Percentiles rank a stretch among this genome's conserved stretches.
Conservation (phyloP, 257 asterid species). For the Jaltomata sinuosa region DNA sequence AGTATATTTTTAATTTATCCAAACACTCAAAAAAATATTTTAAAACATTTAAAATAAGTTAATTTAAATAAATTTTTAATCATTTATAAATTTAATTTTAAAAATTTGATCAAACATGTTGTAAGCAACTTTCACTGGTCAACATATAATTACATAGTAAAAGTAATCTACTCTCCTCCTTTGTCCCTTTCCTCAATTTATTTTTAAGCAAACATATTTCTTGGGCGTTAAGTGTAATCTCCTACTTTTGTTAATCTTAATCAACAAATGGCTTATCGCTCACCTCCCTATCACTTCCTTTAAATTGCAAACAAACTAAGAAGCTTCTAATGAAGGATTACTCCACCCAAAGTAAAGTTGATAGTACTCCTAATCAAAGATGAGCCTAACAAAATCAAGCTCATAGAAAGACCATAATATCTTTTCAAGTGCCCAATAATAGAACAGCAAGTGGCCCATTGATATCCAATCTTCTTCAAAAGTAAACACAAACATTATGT, state of each 20-base stretch:
- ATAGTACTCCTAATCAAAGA: neutral
- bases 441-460: neutral
- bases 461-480: neutral
- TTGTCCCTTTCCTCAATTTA: neutral
- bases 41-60: too few species aligned
- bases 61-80: too few species aligned
- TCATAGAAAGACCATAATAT: neutral
- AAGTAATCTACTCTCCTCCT: too few species aligned
- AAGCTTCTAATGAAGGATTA: neutral
- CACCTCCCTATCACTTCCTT: neutral
- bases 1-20: too few species aligned
- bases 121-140: too few species aligned
- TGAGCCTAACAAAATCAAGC: neutral
- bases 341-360: neutral
- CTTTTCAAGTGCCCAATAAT: neutral
- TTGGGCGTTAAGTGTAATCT: neutral
- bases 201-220: neutral
- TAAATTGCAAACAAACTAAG: neutral
- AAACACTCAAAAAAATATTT: too few species aligned
- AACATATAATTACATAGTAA: too few species aligned
- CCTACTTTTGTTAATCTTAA: neutral
- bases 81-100: too few species aligned
- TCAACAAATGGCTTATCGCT: neutral
- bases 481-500: neutral
- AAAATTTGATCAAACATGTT: too few species aligned